Conservation (phyloP, 306 rosid species). For the Arachis stenosperma region DNA sequence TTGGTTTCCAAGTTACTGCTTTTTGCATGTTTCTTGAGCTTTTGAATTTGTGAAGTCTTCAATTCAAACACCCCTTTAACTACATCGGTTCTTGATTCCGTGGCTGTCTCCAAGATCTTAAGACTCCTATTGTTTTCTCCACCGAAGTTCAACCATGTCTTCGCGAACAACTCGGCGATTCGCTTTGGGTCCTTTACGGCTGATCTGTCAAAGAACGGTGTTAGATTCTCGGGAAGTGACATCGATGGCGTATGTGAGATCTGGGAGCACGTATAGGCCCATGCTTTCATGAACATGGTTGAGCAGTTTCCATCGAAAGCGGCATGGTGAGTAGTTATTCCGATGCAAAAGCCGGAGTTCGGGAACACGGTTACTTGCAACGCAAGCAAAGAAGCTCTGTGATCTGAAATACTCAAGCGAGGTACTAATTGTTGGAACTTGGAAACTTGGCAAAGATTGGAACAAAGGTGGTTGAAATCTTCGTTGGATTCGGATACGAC, state of each 20-base stretch:
- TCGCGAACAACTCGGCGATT: neutral
- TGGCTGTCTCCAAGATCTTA: constrained; percentile 19
- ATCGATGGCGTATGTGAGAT: neutral
- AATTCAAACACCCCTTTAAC: constrained; percentile 49
- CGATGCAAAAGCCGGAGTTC: constrained; percentile 34
- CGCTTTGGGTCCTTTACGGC: constrained; percentile 14
- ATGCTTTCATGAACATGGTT: constrained; percentile 33
- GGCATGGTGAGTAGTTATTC: constrained; percentile 42
- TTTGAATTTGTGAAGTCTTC: constrained; percentile 27
- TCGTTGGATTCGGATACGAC: constrained; percentile 34
- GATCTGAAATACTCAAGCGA: constrained; percentile 11
- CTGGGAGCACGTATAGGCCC: constrained; percentile 29
- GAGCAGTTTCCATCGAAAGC: constrained; percentile 37
- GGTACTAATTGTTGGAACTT: constrained; percentile 2
- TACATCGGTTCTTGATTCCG: neutral
- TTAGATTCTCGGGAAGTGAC: constrained; percentile 21
- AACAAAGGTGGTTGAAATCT: constrained; percentile 17
- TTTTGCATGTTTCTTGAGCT: constrained; percentile 30
- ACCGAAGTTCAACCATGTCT: neutral
- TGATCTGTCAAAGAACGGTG: constrained; percentile 29
- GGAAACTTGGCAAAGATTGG: constrained; percentile 7
- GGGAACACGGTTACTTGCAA: constrained; percentile 39
- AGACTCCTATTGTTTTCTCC: constrained; percentile 35
- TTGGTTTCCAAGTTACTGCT: neutral
- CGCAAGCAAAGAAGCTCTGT: constrained; percentile 24